These are phyloP conservation scores for Ustilago crameri DNA, from an alignment of 1,284 basidiomycete genomes.

Conservation along the genomic window DNA sequence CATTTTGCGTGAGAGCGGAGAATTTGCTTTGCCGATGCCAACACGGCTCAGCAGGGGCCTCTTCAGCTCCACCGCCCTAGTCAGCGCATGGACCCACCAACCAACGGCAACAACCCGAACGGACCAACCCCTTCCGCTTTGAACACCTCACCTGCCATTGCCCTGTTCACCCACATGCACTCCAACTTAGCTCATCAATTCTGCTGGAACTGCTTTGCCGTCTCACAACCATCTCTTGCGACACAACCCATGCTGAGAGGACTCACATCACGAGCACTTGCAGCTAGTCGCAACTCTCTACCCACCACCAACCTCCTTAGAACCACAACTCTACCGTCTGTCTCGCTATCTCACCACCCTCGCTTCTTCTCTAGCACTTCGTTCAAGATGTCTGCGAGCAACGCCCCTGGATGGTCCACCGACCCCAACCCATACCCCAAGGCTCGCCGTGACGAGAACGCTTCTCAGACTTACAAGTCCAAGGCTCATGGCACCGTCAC, in stretches of 20 bases:
- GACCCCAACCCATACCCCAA: constrained; percentile 57
- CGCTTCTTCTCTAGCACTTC: constrained; percentile 7
- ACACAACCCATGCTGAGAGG: constrained; percentile 24
- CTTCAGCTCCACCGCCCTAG: no score
- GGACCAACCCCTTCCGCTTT: neutral
- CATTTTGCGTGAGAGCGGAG: no score
- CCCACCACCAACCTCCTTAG: constrained; percentile 2
- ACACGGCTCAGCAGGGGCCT: neutral
- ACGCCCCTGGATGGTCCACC: constrained; percentile 58
- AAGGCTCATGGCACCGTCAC: constrained; percentile 55
- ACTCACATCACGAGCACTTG: constrained; percentile 15
- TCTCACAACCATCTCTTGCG: constrained; percentile 1
- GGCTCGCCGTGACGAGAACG: constrained; percentile 58
- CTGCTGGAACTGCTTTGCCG: neutral
- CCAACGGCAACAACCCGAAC: neutral
- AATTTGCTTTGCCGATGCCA: neutral
- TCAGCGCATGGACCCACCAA: neutral
- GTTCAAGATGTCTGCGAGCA: constrained; percentile 19
- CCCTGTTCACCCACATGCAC: no score
- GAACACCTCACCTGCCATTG: neutral
- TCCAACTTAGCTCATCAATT: no score
- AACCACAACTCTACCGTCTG: neutral
- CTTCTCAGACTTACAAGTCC: constrained; percentile 57
- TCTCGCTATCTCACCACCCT: neutral
- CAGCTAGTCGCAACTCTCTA: constrained; percentile 1